Evolutionary conservation across 495 filamentous ascomycete species (phyloP).

Genomic region (Letharia lupina): DNA sequence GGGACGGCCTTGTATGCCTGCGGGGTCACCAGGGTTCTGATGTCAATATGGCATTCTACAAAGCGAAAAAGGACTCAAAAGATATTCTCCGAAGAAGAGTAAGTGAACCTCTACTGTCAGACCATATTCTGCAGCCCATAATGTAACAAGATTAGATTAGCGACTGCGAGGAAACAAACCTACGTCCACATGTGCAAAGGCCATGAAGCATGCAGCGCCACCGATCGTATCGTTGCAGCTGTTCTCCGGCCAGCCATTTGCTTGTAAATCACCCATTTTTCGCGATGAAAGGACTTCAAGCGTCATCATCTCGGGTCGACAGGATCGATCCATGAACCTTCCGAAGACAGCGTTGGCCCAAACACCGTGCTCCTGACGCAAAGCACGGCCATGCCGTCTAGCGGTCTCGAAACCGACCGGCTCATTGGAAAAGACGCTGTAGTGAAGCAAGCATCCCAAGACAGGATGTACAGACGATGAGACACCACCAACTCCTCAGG

Average conservation of each 20-base stretch:
- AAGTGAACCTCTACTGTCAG: background rate
- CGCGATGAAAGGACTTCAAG: background rate
- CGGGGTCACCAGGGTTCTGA: background rate
- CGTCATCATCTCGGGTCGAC: background rate
- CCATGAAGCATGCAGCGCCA: constrained; percentile 20
- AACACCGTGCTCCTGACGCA: constrained; percentile 6
- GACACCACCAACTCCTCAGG: constrained; percentile 4
- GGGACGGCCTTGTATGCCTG: constrained; percentile 10
- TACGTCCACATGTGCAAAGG: constrained; percentile 14
- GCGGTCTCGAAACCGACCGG: background rate
- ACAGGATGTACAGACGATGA: constrained; percentile 16
- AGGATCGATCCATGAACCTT: constrained; percentile 14
- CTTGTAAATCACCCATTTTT: constrained; percentile 4
- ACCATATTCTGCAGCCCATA: background rate
- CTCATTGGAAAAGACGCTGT: constrained; percentile 13
- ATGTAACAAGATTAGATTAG: background rate
- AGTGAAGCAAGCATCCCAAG: constrained; percentile 16
- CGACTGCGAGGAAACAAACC: background rate
- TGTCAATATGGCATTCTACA: background rate
- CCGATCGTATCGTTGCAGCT: constrained; percentile 8
- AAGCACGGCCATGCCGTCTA: constrained; percentile 10
- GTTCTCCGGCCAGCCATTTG: constrained; percentile 10
- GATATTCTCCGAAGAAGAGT: background rate
- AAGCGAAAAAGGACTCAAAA: background rate
- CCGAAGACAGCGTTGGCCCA: constrained; percentile 19